Conservation (phyloP, 352 stramenopile genomes). For the Pythium rhizo-oryzae region DNA sequence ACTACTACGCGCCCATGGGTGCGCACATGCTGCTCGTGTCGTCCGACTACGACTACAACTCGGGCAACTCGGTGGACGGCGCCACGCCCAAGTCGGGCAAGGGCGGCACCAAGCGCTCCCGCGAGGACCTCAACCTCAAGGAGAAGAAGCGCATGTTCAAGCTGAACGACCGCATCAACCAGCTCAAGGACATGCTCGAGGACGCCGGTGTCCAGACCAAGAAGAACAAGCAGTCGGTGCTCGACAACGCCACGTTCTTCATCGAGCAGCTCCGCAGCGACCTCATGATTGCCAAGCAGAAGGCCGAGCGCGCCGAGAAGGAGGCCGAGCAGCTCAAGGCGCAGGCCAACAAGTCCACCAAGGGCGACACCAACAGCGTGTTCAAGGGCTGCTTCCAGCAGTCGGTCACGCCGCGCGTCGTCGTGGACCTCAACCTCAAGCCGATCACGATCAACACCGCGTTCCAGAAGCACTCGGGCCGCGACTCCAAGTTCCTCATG, state of each 20-base stretch:
- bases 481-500: conserved; percentile 49
- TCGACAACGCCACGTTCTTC: conserved; percentile 9
- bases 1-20: conserved; percentile 66
- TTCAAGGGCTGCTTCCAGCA: conserved; percentile 58
- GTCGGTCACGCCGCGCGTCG: conserved; percentile 57
- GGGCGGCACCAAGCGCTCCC: conserved; percentile 47
- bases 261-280: conserved; percentile 18
- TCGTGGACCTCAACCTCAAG: conserved; percentile 63
- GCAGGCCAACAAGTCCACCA: conserved; percentile 36
- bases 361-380: conserved; percentile 32
- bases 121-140: conserved; percentile 83
- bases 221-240: conserved; percentile 49
- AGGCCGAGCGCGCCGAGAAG: conserved; percentile 36
- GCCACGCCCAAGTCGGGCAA: conserved; percentile 34
- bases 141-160: conserved; percentile 92
- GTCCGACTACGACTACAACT: conserved; percentile 61
- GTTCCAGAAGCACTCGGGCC: conserved; percentile 52
- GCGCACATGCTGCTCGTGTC: conserved; percentile 70
- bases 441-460: conserved; percentile 60
- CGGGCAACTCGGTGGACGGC: conserved; percentile 36
- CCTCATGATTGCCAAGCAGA: conserved; percentile 32
- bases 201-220: conserved; percentile 39
- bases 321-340: conserved; percentile 58
- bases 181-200: conserved; percentile 34
- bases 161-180: conserved; percentile 84